Evolutionary conservation across 495 filamentous ascomycete species (phyloP).

Genomic region (Aspergillus sclerotiicarbonarius): DNA sequence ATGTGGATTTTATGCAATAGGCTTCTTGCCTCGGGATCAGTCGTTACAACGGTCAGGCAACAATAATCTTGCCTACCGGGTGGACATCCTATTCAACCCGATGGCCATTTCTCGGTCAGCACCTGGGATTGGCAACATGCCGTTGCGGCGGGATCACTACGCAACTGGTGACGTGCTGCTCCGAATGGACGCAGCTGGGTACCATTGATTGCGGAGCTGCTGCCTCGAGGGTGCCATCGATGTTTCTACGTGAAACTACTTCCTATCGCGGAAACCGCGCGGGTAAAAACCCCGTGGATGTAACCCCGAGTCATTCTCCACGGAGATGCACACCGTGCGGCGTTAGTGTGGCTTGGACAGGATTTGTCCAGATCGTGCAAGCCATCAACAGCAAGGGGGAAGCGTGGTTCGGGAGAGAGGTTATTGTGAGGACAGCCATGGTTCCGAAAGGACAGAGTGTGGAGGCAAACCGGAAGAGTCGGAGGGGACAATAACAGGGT

Average conservation of each 20-base stretch:
- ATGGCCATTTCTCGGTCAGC: neutral
- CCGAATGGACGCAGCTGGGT: neutral
- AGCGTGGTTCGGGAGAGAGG: constrained; percentile 37
- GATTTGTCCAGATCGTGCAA: constrained; percentile 40
- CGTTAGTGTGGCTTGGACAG: constrained; percentile 33
- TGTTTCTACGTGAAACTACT: neutral
- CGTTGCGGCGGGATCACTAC: neutral
- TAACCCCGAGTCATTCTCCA: constrained; percentile 25
- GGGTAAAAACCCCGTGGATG: neutral
- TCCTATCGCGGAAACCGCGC: neutral
- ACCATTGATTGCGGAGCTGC: neutral
- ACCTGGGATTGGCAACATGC: neutral
- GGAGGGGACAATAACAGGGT: neutral
- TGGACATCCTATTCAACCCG: neutral
- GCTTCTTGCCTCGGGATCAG: neutral
- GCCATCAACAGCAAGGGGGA: constrained; percentile 39
- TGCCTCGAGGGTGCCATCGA: neutral
- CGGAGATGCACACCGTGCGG: constrained; percentile 38
- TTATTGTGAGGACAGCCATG: constrained; percentile 27
- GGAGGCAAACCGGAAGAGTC: constrained; percentile 19
- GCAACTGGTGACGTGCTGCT: neutral
- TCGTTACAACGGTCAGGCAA: neutral
- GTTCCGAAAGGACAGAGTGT: constrained; percentile 37
- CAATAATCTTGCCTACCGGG: neutral
- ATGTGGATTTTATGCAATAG: neutral